Evolutionary conservation across 2,329 filamentous ascomycete species (phyloP).

Genomic region (Capronia epimyces): DNA sequence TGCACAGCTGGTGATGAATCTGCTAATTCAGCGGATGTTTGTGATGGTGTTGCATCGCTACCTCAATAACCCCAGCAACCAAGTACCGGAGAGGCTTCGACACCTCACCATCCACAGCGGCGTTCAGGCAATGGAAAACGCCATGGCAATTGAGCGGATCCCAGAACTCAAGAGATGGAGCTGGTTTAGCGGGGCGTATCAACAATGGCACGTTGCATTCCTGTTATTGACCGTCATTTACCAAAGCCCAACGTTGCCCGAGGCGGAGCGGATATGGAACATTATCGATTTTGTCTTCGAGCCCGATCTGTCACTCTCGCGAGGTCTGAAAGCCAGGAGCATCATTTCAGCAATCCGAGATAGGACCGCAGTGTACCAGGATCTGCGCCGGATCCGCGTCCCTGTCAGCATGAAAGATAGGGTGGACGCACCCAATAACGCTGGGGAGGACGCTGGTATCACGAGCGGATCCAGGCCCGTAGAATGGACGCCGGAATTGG

Average conservation of each 20-base stretch:
- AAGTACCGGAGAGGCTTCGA: constrained; percentile 51
- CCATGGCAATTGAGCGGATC: constrained; percentile 50
- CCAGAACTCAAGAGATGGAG: constrained; percentile 54
- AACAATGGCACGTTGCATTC: constrained; percentile 67
- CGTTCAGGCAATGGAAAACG: constrained; percentile 50
- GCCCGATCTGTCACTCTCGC: constrained; percentile 48
- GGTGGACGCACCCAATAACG: neutral
- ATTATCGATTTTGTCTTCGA: constrained; percentile 69
- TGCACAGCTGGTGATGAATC: constrained; percentile 58
- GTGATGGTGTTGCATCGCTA: constrained; percentile 66
- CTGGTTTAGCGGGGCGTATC: constrained; percentile 67
- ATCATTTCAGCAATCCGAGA: constrained; percentile 59
- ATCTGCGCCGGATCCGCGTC: constrained; percentile 30
- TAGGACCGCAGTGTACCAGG: constrained; percentile 32
- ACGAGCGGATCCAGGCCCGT: neutral
- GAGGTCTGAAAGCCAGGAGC: constrained; percentile 54
- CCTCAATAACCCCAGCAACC: constrained; percentile 41
- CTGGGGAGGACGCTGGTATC: neutral
- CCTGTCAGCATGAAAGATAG: constrained; percentile 28
- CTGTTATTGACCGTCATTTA: constrained; percentile 64
- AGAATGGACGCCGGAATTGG: neutral
- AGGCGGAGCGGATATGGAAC: constrained; percentile 63
- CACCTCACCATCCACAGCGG: constrained; percentile 60
- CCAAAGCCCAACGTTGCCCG: constrained; percentile 50
- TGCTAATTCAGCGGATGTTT: constrained; percentile 59